These are phyloP conservation scores for Neoascochyta sp. DNA, from an alignment of 2,329 filamentous ascomycete species.

Conservation along the genomic window DNA sequence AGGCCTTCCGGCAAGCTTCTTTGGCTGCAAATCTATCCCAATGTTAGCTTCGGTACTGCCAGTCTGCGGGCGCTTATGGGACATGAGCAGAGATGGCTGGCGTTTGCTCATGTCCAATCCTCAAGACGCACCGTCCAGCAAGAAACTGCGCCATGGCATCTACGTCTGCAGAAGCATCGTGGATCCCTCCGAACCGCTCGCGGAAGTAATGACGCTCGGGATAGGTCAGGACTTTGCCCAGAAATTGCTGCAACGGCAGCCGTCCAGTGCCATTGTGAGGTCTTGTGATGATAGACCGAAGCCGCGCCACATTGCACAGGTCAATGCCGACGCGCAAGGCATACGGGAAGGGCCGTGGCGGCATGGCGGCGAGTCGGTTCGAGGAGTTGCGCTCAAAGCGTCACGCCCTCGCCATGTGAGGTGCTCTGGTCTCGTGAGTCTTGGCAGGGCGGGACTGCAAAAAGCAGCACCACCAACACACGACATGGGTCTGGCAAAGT, in stretches of 20 bases:
- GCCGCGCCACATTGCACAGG: constrained; percentile 67
- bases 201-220: constrained; percentile 33
- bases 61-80: neutral
- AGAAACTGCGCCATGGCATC: constrained; percentile 25
- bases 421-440: too few species aligned
- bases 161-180: constrained; percentile 9
- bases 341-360: constrained; percentile 57
- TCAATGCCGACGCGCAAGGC: constrained; percentile 71
- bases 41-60: constrained; percentile 4
- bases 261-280: constrained; percentile 2
- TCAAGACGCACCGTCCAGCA: constrained; percentile 33
- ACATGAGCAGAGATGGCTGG: too few species aligned
- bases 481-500: neutral
- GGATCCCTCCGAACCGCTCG: constrained; percentile 20
- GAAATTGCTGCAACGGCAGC: constrained; percentile 14
- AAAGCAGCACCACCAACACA: neutral
- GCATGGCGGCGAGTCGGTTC: constrained; percentile 30
- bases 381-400: neutral
- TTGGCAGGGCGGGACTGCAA: constrained; percentile 1
- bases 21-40: constrained; percentile 48
- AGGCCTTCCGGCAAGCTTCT: constrained; percentile 49
- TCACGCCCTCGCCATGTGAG: too few species aligned
- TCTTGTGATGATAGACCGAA: constrained; percentile 55
- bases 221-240: constrained; percentile 26
- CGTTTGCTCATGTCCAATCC: too few species aligned